phyloP scores from a whole-genome alignment of 495 filamentous ascomycete genomes.

The Penicillium roqueforti region DNA sequence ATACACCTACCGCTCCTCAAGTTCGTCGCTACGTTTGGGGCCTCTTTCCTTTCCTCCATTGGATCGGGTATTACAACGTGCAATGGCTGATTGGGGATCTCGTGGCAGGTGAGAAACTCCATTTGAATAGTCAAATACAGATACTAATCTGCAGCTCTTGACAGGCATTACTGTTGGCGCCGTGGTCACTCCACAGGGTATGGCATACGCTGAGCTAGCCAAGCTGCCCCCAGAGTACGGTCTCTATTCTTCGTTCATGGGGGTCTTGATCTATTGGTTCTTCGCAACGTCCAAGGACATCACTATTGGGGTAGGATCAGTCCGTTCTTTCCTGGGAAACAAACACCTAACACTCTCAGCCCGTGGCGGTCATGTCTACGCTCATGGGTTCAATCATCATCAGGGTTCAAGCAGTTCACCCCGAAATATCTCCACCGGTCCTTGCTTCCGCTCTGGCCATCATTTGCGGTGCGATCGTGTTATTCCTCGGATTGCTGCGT shows the following conservation, averaged over 20 bases:
- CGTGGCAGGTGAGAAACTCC: conserved; percentile 56
- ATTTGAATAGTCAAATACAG: background rate
- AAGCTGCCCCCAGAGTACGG: conserved; percentile 72
- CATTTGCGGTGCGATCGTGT: conserved; percentile 70
- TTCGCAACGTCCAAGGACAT: conserved; percentile 98
- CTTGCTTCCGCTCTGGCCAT: conserved; percentile 77
- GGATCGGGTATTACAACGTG: conserved; percentile 80
- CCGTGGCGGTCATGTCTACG: conserved; percentile 90
- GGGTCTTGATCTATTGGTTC: conserved; percentile 91
- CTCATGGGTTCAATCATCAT: conserved; percentile 72
- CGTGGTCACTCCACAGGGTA: conserved; percentile 93
- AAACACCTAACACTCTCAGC: conserved; percentile 44
- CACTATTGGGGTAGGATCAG: conserved; percentile 79
- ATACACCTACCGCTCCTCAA: conserved; percentile 52
- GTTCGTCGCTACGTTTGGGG: conserved; percentile 55
- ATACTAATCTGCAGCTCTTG: background rate
- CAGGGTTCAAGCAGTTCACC: conserved; percentile 48
- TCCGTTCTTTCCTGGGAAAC: conserved; percentile 9
- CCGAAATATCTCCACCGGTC: conserved; percentile 52
- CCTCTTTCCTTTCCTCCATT: conserved; percentile 78
- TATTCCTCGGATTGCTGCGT: conserved; percentile 71
- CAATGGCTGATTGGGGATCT: conserved; percentile 85
- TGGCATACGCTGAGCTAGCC: conserved; percentile 89
- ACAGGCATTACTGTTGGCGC: conserved; percentile 74
- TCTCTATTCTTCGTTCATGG: conserved; percentile 94